Percentiles rank a stretch among this genome's conserved stretches.
These are phyloP conservation scores for Verticillium longisporum DNA, from an alignment of 2,329 filamentous ascomycete genomes.

Conservation along the genomic window DNA sequence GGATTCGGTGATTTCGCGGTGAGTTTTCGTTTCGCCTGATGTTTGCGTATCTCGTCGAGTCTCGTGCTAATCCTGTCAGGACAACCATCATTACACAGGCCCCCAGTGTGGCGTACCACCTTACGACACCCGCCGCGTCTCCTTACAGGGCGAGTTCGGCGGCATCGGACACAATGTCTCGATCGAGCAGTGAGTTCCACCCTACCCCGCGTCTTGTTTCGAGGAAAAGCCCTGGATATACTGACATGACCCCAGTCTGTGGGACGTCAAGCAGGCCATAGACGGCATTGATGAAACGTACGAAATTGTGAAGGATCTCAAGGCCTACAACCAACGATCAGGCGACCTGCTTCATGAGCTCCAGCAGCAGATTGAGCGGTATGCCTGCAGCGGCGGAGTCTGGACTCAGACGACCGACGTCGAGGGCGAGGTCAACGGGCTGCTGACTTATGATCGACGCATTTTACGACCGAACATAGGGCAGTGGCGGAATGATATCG, in stretches of 20 bases:
- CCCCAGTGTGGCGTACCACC: slow-evolving; percentile 65
- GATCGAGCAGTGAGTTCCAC: slow-evolving; percentile 43
- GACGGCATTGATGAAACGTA: slow-evolving; percentile 59
- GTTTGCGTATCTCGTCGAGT: neutral
- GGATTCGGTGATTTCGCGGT: slow-evolving; percentile 57
- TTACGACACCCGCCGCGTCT: slow-evolving; percentile 54
- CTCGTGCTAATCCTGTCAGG: slow-evolving; percentile 24
- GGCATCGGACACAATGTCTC: slow-evolving; percentile 61
- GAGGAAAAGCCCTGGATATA: neutral
- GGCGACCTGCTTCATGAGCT: slow-evolving; percentile 54
- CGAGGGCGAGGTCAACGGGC: slow-evolving; percentile 66
- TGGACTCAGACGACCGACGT: slow-evolving; percentile 73
- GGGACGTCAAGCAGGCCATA: slow-evolving; percentile 56
- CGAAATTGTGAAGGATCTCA: slow-evolving; percentile 52
- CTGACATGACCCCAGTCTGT: slow-evolving; percentile 38
- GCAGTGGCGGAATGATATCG: slow-evolving; percentile 56
- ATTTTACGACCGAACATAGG: slow-evolving; percentile 46
- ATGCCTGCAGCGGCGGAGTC: slow-evolving; percentile 58
- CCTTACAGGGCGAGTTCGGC: slow-evolving; percentile 65
- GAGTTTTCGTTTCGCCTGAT: slow-evolving; percentile 1
- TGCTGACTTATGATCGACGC: slow-evolving; percentile 62
- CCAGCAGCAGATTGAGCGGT: slow-evolving; percentile 52
- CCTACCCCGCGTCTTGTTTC: neutral
- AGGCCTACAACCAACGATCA: slow-evolving; percentile 61
- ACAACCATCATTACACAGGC: slow-evolving; percentile 67